phyloP scores from a whole-genome alignment of 2,329 filamentous ascomycete genomes.

The Plenodomus biglobosus region DNA sequence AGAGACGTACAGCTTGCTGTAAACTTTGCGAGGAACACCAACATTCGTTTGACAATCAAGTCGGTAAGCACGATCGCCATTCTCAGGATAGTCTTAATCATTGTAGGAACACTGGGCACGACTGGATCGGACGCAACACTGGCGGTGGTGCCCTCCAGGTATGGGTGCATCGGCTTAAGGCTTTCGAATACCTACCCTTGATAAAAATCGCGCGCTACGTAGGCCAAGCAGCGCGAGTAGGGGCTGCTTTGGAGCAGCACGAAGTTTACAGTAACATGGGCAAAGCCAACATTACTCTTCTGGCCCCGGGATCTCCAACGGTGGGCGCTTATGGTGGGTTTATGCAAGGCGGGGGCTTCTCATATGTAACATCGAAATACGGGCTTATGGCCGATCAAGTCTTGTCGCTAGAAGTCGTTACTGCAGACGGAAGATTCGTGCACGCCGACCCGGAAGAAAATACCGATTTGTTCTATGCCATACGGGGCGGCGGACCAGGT shows the following conservation, averaged over 20 bases:
- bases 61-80: slow-evolving; percentile 4
- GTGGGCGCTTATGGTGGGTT: slow-evolving; percentile 51
- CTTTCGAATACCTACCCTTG: slow-evolving; percentile 26
- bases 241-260: slow-evolving; percentile 26
- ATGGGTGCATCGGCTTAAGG: slow-evolving; percentile 30
- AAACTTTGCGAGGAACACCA: slow-evolving; percentile 35
- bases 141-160: slow-evolving; percentile 33
- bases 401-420: slow-evolving; percentile 27
- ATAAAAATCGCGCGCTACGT: slow-evolving; percentile 22
- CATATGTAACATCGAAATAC: slow-evolving; percentile 49
- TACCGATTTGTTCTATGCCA: slow-evolving; percentile 33
- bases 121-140: slow-evolving; percentile 29
- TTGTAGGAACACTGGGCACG: slow-evolving; percentile 34
- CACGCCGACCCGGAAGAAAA: slow-evolving; percentile 25
- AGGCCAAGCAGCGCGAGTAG: slow-evolving; percentile 29
- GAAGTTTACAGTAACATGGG: slow-evolving; percentile 27
- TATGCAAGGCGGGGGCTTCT: slow-evolving; percentile 55
- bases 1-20: slow-evolving; percentile 32
- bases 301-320: slow-evolving; percentile 34
- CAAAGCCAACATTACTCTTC: slow-evolving; percentile 21
- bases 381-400: slow-evolving; percentile 34
- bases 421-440: slow-evolving; percentile 29
- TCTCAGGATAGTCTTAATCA: slow-evolving; percentile 3
- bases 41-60: slow-evolving; percentile 37
- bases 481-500: slow-evolving; percentile 37